Percentiles rank a stretch among this genome's conserved stretches.
phyloP scores from a whole-genome alignment of 169 alveolate species.

The Eimeria nieschulzi region DNA sequence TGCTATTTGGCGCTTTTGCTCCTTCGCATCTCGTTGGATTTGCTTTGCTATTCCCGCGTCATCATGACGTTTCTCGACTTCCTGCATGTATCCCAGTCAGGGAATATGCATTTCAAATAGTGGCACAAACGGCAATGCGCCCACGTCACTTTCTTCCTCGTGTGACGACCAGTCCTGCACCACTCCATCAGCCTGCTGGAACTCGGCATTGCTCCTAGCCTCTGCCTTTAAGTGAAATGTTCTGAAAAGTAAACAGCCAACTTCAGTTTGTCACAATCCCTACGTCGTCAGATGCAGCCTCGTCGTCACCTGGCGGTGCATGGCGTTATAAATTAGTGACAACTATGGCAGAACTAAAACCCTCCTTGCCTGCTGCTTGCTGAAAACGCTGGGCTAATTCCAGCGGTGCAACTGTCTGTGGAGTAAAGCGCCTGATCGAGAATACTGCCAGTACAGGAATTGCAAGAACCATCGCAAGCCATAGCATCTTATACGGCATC shows the following conservation, averaged over 20 bases:
- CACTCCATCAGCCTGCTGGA: slow-evolving; percentile 37
- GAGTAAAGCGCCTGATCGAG: slow-evolving; percentile 5
- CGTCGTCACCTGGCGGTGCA: slow-evolving; percentile 29
- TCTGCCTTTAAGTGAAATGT: neutral
- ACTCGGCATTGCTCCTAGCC: slow-evolving; percentile 1
- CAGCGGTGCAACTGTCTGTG: neutral
- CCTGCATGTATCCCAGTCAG: neutral
- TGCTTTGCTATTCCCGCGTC: neutral
- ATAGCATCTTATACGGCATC: neutral
- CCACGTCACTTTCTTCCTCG: slow-evolving; percentile 18
- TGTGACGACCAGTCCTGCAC: slow-evolving; percentile 47
- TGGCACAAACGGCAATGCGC: neutral
- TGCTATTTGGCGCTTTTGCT: slow-evolving; percentile 22
- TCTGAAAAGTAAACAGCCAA: neutral
- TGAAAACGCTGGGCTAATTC: slow-evolving; percentile 1
- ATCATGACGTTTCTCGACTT: slow-evolving; percentile 17
- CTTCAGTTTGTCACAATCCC: neutral
- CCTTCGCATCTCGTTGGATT: slow-evolving; percentile 15
- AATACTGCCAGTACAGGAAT: neutral
- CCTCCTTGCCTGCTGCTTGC: slow-evolving; percentile 47
- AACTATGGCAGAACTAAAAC: neutral
- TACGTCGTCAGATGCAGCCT: slow-evolving; percentile 28
- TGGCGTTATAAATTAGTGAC: too few species aligned
- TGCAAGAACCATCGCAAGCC: slow-evolving; percentile 19
- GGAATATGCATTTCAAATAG: neutral